Base-by-base conservation (phyloP, 371 early-diverging fungal species). In the Lichtheimia hyalospora region DNA sequence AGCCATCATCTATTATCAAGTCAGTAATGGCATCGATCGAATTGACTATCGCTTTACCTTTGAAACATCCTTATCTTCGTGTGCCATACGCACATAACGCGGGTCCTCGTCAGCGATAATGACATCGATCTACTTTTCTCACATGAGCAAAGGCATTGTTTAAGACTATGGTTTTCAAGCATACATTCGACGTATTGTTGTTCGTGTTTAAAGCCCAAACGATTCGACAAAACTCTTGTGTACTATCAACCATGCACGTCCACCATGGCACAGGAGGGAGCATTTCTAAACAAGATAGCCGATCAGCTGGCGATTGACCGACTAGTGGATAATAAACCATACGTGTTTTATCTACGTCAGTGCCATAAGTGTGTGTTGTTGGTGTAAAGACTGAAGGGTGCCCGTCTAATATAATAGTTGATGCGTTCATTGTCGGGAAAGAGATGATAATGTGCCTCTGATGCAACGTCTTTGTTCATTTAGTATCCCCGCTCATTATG, bases 201-300 rank as follows among this genome's bases (percentile, higher is more conserved):
- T 5, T 21, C 5, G 46, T 21, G n/a, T 5, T 18, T 2, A 46
- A n/a, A 34, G 57, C 67, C 74, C 74, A 74, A 41, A 51, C 67
- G 48, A 70, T 64, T 10, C 74, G 58, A 62, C 74, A 74, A 46
- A 68, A 64, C 39, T 70, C 71, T 5, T 70, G 56, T 2, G 74
- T 60, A 5, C 71, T 54, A 39, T 68, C 62, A 2, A 74, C 74
- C 66, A 74, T 74, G 48, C 66, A 63, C n/a, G 71, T 51, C 74
- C 74, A 74, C 42, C 68, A 34, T 16, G 74, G 74, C 25, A 66
- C 58, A 4, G 66, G 66, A 42, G 74, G 74, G 7, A 73, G 49
- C 50, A 61, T 63, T 34, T 70, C 74, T 73, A 59, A 1, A 43
- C 41, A 15, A 5, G 34, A 12, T n/a, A 20, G 2, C 18, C 27